phyloP scores from a whole-genome alignment of 208 protist genomes.

The Polymyxa betae region DNA sequence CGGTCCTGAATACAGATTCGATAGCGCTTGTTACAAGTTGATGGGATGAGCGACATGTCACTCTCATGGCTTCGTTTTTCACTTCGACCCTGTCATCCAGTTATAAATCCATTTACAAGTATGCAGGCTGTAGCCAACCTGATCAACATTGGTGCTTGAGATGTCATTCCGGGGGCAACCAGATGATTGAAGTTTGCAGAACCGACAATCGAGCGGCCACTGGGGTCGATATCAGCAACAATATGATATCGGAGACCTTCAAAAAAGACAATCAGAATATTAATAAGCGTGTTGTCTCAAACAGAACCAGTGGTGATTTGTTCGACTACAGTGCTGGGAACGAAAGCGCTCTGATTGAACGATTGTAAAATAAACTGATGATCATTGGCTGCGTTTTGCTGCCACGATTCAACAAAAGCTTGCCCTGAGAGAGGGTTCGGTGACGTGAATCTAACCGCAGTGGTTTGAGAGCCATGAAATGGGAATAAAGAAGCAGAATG shows the following conservation, averaged over 20 bases:
- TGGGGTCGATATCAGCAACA: conserved; percentile 18
- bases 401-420: not conserved
- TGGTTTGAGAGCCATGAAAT: not conserved
- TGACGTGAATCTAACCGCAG: not conserved
- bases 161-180: not conserved
- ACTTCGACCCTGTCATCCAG: not conserved
- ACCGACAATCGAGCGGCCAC: conserved; percentile 19
- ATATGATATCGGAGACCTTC: not conserved
- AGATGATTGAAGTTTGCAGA: not conserved
- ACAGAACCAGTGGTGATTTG: not conserved
- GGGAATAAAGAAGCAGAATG: not conserved
- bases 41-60: not conserved
- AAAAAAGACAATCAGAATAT: not conserved
- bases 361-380: conserved; percentile 41
- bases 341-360: not conserved
- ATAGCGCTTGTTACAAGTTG: not conserved
- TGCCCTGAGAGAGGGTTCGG: not conserved
- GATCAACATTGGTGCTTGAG: conserved; percentile 29
- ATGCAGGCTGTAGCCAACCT: not conserved
- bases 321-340: not conserved
- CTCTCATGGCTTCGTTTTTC: not conserved
- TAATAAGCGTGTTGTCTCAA: not conserved
- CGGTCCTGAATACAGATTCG: conserved; percentile 24
- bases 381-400: not conserved
- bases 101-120: not conserved